Base-by-base conservation (phyloP, 2,329 filamentous ascomycete species). In the Aphanoascus verrucosus region DNA sequence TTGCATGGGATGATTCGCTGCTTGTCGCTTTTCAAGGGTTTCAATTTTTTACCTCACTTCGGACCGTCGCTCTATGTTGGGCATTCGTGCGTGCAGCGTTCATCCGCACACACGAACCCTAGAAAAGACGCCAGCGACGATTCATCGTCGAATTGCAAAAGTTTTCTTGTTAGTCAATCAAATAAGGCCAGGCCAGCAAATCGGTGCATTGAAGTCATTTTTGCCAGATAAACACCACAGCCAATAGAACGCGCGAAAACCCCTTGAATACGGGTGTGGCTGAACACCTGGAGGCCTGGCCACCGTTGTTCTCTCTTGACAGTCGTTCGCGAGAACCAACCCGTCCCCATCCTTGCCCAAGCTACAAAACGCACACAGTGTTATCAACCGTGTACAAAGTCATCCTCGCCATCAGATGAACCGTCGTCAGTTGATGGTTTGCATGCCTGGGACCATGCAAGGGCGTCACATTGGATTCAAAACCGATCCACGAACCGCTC, bases 41-140 rank as follows among this genome's bases (percentile, higher is more conserved):
- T 44, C 19, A 7, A 35, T 34, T 43, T 32, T 32, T 32, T 15
- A 38, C 14, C 40, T 45, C 23, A 14, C 15, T 20, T 45, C 50
- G 20, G 50, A 52, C 17, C 17, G 12, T 43, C 47, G 57, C 62
- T 65, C 56, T 56, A 59, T 58, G 64, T 70, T 71, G 69, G 68
- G 69, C 69, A 72, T 64, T 65, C 64, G 68, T 68, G 62, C 69
- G 62, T 69, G 65, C 65, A 65, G 62, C 57, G 44, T 58, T 53
- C 53, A 56, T 45, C 42, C 41, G 23, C 23, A 28, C 50, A 56
- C 52, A 54, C 58, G 54, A 55, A 49, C 50, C 52, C 46, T 51
- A 32, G 40, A 42, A 47, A 47, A 50, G 34, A 19, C 48, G 35
- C 19, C 17, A 52, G 23, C 23, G 23, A 28, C 23, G 23, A 28